Evolutionary conservation across 1,284 basidiomycete genomes (phyloP).

Genomic region (Tilletiopsis washingtonensis): DNA sequence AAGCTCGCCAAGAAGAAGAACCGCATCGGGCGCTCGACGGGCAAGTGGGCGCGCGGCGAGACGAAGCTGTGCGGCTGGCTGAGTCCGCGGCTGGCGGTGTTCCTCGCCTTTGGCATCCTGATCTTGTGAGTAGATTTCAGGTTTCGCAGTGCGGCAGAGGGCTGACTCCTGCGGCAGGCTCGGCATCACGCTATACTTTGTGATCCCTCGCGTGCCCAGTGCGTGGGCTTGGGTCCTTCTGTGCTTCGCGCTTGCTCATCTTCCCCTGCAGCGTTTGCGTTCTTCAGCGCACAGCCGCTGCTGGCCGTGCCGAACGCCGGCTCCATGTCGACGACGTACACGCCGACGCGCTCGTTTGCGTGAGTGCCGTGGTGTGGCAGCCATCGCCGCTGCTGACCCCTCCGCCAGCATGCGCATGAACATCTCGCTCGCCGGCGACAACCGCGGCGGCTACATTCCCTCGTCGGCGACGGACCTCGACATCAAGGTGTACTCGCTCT

Average conservation of each 20-base stretch:
- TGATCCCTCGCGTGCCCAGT: slow-evolving; percentile 36
- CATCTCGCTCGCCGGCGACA: slow-evolving; percentile 31
- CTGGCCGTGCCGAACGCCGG: slow-evolving; percentile 26
- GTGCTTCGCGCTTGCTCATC: not conserved
- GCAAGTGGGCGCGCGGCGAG: slow-evolving; percentile 25
- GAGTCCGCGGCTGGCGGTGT: slow-evolving; percentile 23
- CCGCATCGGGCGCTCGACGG: not conserved
- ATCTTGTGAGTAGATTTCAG: slow-evolving; percentile 5
- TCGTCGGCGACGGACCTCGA: slow-evolving; percentile 13
- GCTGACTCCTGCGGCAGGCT: slow-evolving; percentile 6
- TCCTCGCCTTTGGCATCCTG: slow-evolving; percentile 21
- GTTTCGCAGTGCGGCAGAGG: too few relatives aligned
- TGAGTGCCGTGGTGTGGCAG: not conserved
- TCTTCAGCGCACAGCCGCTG: slow-evolving; percentile 22
- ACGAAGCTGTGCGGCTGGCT: slow-evolving; percentile 32
- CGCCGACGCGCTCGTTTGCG: slow-evolving; percentile 21
- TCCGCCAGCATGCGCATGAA: slow-evolving; percentile 25
- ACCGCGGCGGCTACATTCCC: slow-evolving; percentile 21
- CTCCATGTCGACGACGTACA: slow-evolving; percentile 21
- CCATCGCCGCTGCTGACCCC: not conserved
- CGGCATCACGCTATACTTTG: slow-evolving; percentile 31
- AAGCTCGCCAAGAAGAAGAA: slow-evolving; percentile 9
- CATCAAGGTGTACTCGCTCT: slow-evolving; percentile 22
- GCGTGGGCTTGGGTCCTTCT: not conserved
- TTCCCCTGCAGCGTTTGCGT: slow-evolving; percentile 5